A percentile compares a stretch with the other conserved stretches of the same genome.
Evolutionary conservation across 1,284 basidiomycete genomes (phyloP).

Genomic region (Cerrena zonata): DNA sequence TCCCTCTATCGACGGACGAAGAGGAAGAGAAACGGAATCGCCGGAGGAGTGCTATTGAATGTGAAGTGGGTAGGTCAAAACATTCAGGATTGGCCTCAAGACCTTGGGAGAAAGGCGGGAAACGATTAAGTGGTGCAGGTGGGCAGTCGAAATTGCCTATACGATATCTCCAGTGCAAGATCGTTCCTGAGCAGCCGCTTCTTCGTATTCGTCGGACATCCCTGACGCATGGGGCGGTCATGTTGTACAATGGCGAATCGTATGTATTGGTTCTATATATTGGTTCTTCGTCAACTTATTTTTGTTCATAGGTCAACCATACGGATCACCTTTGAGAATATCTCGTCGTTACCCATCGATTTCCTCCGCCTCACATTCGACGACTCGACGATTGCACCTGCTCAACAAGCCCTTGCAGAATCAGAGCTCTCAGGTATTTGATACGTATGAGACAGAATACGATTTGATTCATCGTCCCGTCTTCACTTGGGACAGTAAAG

Average conservation of each 20-base stretch:
- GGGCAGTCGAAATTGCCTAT: constrained; percentile 26
- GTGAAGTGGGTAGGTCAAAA: constrained; percentile 66
- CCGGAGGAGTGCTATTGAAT: constrained; percentile 52
- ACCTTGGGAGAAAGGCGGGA: constrained; percentile 46
- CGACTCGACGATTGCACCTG: constrained; percentile 78
- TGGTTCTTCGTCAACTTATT: constrained; percentile 11
- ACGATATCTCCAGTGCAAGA: constrained; percentile 65
- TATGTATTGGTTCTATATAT: constrained; percentile 31
- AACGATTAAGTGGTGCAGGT: constrained; percentile 33
- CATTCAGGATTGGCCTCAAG: constrained; percentile 64
- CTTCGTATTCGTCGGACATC: constrained; percentile 82
- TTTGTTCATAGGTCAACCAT: constrained; percentile 59
- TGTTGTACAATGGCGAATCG: constrained; percentile 92
- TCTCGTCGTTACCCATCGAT: constrained; percentile 76
- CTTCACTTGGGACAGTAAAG: constrained; percentile 68
- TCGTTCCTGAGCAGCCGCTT: constrained; percentile 82
- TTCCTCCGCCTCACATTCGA: constrained; percentile 82
- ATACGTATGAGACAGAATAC: constrained; percentile 87
- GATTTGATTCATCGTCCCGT: constrained; percentile 74
- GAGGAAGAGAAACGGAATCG: constrained; percentile 62
- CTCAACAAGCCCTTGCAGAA: constrained; percentile 72
- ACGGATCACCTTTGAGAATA: constrained; percentile 83
- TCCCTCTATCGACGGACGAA: constrained; percentile 70
- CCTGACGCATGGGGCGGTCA: constrained; percentile 83
- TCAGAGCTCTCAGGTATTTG: constrained; percentile 76